Evolutionary conservation across 2,329 filamentous ascomycete genomes (phyloP), one percentile per base, ranked within the genome.

Genomic region (Pochonia chlamydosporia): DNA sequence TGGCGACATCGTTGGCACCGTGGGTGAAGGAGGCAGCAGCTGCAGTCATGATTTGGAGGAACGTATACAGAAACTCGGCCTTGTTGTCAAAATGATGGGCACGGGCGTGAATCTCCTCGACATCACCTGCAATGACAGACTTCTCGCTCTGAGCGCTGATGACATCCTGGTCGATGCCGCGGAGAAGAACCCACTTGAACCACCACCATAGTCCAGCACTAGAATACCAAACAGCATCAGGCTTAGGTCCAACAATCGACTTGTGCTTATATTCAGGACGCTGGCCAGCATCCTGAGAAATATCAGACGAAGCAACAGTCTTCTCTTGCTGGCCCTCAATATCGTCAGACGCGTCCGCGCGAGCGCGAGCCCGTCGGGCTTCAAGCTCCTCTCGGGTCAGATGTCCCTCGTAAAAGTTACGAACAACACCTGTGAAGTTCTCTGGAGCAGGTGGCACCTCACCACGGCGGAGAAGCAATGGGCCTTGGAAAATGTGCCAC

Each of bases 1-100:
- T 85, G 55, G 77, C 70, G 18, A 85, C 77, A 51, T 85, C 82
- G 61, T 85, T 86, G 54, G 81, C 79, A 21, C 82, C 82, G 65
- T 86, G 81, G 2, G 77, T 76, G 52, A 85, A 84, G 3, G 79
- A 82, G 13, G 80, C 77, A 26, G 80, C 79, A 53, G 76, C 75
- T 9, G 81, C 80, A 5, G 80, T 81, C 65, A 81, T 69, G 55
- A 82, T 63, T 55, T 81, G 79, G 25, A 80, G 69, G 63, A 79
- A 82, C 5, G 75, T 78, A 63, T 78, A 83, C 42, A 79, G 68
- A 64, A 78, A 78, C 62, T 84, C 81, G 53, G 75, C 70, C 52
- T 76, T 74, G 67, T 84, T 84, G 60, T 82, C 73, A 61, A 75
- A 84, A 59, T 82, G 78, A 24, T 68, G 60, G 14, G 78, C 79